These are phyloP conservation scores for Basidioascus undulatus DNA, from an alignment of 768 basidiomycete species.

Conservation along the genomic window DNA sequence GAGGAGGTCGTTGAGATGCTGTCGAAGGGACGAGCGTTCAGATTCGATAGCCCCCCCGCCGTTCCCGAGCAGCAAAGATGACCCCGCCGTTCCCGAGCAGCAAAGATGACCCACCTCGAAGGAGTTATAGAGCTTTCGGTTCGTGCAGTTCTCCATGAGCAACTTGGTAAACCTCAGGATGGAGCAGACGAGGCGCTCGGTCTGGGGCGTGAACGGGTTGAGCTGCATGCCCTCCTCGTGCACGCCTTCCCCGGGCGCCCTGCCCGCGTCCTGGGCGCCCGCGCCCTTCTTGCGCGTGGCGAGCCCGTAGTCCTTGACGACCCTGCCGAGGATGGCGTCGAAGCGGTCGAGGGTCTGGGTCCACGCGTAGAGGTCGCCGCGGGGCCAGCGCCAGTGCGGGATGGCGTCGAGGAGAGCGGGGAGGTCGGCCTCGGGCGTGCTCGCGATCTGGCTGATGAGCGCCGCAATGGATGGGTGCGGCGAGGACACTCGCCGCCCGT, in stretches of 20 bases:
- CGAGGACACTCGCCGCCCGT: constrained; percentile 11
- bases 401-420: constrained; percentile 40
- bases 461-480: constrained; percentile 28
- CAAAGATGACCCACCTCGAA: constrained; percentile 58
- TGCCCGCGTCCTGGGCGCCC: background rate
- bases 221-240: constrained; percentile 25
- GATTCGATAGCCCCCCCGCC: no score
- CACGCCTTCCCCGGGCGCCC: background rate
- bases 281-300: constrained; percentile 21
- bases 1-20: constrained; percentile 78
- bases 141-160: constrained; percentile 89
- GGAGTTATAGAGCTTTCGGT: constrained; percentile 81
- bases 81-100: background rate
- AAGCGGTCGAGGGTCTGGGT: constrained; percentile 87
- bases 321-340: constrained; percentile 60
- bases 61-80: constrained; percentile 1
- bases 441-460: constrained; percentile 44
- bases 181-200: constrained; percentile 49
- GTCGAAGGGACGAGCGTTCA: constrained; percentile 3
- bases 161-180: constrained; percentile 73
- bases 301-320: constrained; percentile 63
- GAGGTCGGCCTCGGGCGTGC: constrained; percentile 46
- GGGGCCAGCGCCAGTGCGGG: constrained; percentile 74
- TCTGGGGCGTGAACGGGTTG: constrained; percentile 45
- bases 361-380: constrained; percentile 94